A percentile compares a stretch with the other conserved stretches of the same genome.
Conservation (phyloP, 2,329 filamentous ascomycete genomes). For the Fusarium begoniae region DNA sequence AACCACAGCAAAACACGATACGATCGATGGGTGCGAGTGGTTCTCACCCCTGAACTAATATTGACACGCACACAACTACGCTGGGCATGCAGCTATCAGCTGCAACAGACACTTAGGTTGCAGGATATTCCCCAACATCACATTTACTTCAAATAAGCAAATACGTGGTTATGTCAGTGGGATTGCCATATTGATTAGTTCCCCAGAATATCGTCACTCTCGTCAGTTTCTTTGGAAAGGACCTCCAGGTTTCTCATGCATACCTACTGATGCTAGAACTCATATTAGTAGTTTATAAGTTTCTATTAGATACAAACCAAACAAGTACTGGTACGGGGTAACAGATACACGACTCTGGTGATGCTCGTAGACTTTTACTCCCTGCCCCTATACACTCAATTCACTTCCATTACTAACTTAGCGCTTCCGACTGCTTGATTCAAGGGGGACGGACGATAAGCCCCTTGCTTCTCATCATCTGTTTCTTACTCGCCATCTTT, state of each 20-base stretch:
- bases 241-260: background rate
- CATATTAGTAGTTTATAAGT: background rate
- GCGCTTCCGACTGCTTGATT: slow-evolving; percentile 1
- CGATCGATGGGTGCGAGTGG: slow-evolving; percentile 13
- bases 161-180: background rate
- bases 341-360: background rate
- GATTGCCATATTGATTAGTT: background rate
- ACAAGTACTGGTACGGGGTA: background rate
- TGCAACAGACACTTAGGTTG: background rate
- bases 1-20: background rate
- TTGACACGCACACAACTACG: background rate
- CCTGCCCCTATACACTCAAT: background rate
- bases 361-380: background rate
- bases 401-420: background rate
- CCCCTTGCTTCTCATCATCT: slow-evolving; percentile 11
- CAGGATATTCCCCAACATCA: slow-evolving; percentile 14
- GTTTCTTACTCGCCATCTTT: background rate
- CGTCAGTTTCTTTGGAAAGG: background rate
- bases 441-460: slow-evolving; percentile 7
- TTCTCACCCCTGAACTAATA: slow-evolving; percentile 33
- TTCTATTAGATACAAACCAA: background rate
- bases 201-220: background rate
- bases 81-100: background rate
- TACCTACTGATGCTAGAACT: background rate
- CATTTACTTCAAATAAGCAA: background rate